phyloP scores from a whole-genome alignment of 441 rosid species.

The Raphanus hybrid region DNA sequence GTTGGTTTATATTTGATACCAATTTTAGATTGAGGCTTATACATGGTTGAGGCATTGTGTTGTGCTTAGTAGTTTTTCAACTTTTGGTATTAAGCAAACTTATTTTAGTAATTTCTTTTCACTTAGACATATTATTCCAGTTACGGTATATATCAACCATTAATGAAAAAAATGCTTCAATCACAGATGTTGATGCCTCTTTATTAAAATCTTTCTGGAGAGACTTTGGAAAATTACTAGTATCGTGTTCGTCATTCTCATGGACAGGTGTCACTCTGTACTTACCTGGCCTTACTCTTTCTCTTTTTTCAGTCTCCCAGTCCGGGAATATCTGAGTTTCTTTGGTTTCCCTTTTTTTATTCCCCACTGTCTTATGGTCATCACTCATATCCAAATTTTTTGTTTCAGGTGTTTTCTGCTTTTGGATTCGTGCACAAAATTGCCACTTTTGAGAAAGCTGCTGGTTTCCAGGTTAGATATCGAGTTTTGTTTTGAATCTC shows the following conservation, averaged over 20 bases:
- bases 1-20: background rate
- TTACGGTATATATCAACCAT: slow-evolving; percentile 53
- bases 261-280: slow-evolving; percentile 90
- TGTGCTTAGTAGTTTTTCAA: background rate
- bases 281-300: slow-evolving; percentile 54
- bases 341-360: slow-evolving; percentile 30
- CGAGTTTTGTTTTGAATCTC: slow-evolving; percentile 7
- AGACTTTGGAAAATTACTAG: slow-evolving; percentile 69
- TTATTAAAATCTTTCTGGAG: slow-evolving; percentile 80
- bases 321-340: slow-evolving; percentile 42
- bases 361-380: slow-evolving; percentile 14
- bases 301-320: slow-evolving; percentile 36
- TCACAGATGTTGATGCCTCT: slow-evolving; percentile 79
- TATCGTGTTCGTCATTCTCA: slow-evolving; percentile 70
- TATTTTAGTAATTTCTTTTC: background rate
- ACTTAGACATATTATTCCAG: slow-evolving; percentile 34
- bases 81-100: slow-evolving; percentile 22
- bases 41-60: no score
- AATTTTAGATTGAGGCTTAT: slow-evolving; percentile 16
- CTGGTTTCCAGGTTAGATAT: slow-evolving; percentile 89
- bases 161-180: slow-evolving; percentile 55
- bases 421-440: slow-evolving; percentile 99
- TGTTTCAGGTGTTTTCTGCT: slow-evolving; percentile 93
- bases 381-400: slow-evolving; percentile 29
- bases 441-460: slow-evolving; percentile 97